phyloP scores from a whole-genome alignment of 2,329 filamentous ascomycete genomes.

The Sclerotiophoma versabilis region DNA sequence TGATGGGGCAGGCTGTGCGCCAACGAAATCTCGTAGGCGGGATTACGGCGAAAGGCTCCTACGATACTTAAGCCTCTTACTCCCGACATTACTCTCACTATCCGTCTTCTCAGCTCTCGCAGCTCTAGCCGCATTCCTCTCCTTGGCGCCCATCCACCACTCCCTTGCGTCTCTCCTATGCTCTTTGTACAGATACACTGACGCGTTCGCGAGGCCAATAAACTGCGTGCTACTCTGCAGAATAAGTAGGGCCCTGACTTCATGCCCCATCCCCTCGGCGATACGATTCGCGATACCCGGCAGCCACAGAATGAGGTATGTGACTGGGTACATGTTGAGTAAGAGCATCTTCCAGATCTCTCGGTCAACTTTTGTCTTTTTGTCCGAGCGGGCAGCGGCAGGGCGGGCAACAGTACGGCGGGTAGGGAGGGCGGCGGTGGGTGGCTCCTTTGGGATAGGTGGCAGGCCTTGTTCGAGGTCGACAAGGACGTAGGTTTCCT shows the following conservation, averaged over 20 bases:
- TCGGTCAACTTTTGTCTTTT: slow-evolving; percentile 16
- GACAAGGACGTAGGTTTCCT: background rate
- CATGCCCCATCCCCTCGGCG: slow-evolving; percentile 24
- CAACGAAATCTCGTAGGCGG: too few relatives aligned
- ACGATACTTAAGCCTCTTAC: background rate
- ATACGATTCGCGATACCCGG: slow-evolving; percentile 40
- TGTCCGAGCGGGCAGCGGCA: background rate
- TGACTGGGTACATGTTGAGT: slow-evolving; percentile 44
- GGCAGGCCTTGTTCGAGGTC: slow-evolving; percentile 2
- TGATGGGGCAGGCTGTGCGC: too few relatives aligned
- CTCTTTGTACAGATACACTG: slow-evolving; percentile 30
- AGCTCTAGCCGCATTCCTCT: background rate
- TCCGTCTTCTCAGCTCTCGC: background rate
- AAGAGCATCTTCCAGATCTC: slow-evolving; percentile 40
- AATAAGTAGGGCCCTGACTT: slow-evolving; percentile 13
- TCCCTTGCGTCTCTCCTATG: slow-evolving; percentile 15
- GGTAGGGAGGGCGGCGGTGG: background rate
- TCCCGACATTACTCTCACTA: background rate
- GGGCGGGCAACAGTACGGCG: background rate
- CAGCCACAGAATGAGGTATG: slow-evolving; percentile 45
- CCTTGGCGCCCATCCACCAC: slow-evolving; percentile 1
- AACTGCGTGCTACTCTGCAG: slow-evolving; percentile 30
- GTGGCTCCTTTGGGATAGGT: background rate
- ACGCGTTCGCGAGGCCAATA: slow-evolving; percentile 30
- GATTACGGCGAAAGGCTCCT: background rate